Base-by-base conservation (phyloP, 129 eudicot species). In the Ambrosia trifida region DNA sequence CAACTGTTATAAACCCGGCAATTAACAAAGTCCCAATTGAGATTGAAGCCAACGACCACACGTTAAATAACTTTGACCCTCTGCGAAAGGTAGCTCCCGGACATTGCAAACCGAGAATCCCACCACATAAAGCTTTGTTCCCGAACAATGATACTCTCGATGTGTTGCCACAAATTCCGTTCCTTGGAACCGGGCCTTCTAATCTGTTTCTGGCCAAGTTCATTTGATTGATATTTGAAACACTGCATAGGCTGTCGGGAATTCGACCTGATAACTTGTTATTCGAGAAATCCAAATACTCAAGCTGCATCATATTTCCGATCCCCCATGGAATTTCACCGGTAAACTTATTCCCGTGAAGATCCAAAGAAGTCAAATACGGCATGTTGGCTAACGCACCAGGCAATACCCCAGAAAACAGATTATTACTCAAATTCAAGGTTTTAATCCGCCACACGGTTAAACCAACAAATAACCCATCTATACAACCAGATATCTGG, bases 121-220 rank as follows among this genome's bases (percentile, higher is more conserved):
- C 86, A 24, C 97, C 97, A 43, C 97, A 87, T 43, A 90, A 76
- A 40, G 82, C 81, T 72, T 80, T 85, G 81, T 87, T 90, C n/a
- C 91, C 86, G 2, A 76, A 64, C 2, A 87, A 69, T 5, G 82
- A 74, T 32, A 76, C 45, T 51, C 72, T 81, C 3, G 95, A 80
- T 4, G 76, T 64, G 47, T 87, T 85, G 11, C 59, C 32, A 11
- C 96, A 87, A 6, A 85, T 75, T 28, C 96, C 96, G 12, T 49
- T 76, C 41, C 72, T 74, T 3, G 96, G 96, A 49, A 90, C 75
- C 10, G 84, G 91, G n/a, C 96, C 96, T 28, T 76, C 81, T 43
- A 87, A 74, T 52, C 74, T 44, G 70, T 90, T 90, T 47, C 69
- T 81, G 0, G 87, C 73, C 76, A 90, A 73, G 79, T 83, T 79